Evolutionary conservation across 2,329 filamentous ascomycete species (phyloP), one percentile per base, ranked within the genome.

Genomic region (Ophioceras dolichostomum): DNA sequence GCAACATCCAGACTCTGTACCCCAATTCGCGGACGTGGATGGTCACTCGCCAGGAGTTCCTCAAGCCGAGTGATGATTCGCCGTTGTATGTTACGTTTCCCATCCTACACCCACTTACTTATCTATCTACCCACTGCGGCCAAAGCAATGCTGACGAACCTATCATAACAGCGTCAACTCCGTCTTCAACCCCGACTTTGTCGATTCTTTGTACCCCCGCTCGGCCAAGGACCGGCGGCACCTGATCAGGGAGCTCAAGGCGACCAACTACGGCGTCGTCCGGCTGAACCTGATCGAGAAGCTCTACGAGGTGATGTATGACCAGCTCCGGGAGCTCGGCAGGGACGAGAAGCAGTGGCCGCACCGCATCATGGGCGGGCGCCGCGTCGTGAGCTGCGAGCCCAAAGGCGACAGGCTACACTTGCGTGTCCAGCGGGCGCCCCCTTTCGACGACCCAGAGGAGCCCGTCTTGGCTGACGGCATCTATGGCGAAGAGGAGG

Each of bases 261-360:
- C 77, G 21, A 96, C 89, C 42, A 96, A 96, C 65, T 96, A 96
- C 57, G 83, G 86, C 37, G 89, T 96, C 4, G 89, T 98, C 4
- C 79, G 89, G 7, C 72, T 94, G n/a, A 76, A 85, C 46, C 73
- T 96, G 36, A 83, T 96, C 40, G 89, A 96, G 58, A 74, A 80
- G 40, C 73, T 96, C 21, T 96, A 93, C 59, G 78, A 89, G 58
- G 75, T 74, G 39, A 78, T 94, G 62, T 96, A 96, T 60, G 72
- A 86, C 39, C 89, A 96, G 60, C 76, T 79, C 35, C 71, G 94
- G 37, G 67, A 73, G 33, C 67, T 85, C 22, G 72, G 74, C 39
- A 61, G 68, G 14, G 77, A 88, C 41, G 78, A 87, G 56, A 66
- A 62, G 20, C 64, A 71, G 41, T 95, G 88, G 87, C 82, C 83